Evolutionary conservation across 2,329 filamentous ascomycete species (phyloP), one percentile per base, ranked within the genome.

Genomic region (Endocalyx cinctus): DNA sequence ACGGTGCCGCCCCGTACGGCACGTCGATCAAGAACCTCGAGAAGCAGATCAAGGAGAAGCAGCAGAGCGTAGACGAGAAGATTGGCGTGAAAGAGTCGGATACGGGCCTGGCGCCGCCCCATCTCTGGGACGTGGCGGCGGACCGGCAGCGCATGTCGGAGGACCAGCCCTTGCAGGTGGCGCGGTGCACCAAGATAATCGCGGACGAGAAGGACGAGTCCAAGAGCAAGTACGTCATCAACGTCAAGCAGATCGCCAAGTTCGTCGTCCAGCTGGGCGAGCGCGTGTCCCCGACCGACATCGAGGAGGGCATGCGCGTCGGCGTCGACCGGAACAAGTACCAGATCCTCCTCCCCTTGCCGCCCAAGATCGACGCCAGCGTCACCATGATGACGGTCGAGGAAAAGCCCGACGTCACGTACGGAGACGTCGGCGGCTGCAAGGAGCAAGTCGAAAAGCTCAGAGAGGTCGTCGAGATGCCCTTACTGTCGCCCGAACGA

Each of bases 321-420:
- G 92, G 89, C 64, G 92, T 98, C 59, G 92, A 98, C 64, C 78
- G 92, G 37, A 97, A 94, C 72, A 98, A 98, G 73, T 98, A 98
- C 66, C 92, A 98, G 67, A 98, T 98, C 55, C 81, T 98, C 63
- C 75, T 98, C 29, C 92, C 92, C 22, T 70, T 98, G 34, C 92
- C 92, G 27, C 92, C 92, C 22, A 98, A 97, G 75, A 98, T 98
- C 69, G 92, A 98, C 57, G 90, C 92, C 34, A 95, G 87, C 50
- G 92, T 98, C 48, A 98, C 92, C 25, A 98, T 98, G 92, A 98
- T 98, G 92, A 97, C 92, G 31, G 92, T 98, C 45, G 92, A 98
- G 70, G 92, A 98, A 69, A 98, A 98, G 73, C 92, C 92, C 12
- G 92, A 98, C 62, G 92, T 98, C 42, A 98, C 92, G 43, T 98